These are phyloP conservation scores for Colletotrichum godetiae DNA, from an alignment of 2,329 filamentous ascomycete genomes.

Conservation along the genomic window DNA sequence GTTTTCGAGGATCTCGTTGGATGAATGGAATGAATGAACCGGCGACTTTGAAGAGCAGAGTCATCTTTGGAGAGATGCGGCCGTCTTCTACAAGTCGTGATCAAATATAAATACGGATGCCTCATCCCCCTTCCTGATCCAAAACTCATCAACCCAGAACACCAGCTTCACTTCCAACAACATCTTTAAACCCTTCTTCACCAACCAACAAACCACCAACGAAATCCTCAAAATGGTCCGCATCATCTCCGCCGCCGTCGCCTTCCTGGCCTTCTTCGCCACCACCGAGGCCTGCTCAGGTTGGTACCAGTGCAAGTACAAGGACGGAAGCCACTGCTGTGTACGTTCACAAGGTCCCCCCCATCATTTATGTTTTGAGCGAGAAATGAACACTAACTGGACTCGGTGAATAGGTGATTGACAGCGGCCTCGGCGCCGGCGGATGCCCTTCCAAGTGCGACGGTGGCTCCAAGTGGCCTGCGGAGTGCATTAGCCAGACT, in stretches of 20 bases:
- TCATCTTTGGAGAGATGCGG: too few species aligned
- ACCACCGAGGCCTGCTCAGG: neutral
- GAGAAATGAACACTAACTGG: neutral
- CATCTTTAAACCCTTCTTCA: neutral
- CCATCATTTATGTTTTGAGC: too few species aligned
- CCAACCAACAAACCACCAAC: neutral
- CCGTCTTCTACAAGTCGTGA: neutral
- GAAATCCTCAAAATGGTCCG: neutral
- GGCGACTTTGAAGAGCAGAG: neutral
- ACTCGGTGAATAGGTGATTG: neutral
- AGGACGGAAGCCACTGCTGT: neutral
- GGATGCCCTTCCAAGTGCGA: neutral
- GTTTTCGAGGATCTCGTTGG: neutral
- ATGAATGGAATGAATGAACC: neutral
- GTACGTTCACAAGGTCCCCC: neutral
- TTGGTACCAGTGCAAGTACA: slow-evolving; percentile 1
- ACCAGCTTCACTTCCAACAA: neutral
- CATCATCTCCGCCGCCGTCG: neutral
- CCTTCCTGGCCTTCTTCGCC: neutral
- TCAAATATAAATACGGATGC: neutral
- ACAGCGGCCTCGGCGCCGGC: neutral
- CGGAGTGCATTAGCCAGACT: neutral
- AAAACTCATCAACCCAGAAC: neutral
- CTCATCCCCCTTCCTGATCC: neutral
- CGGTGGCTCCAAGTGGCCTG: neutral